Evolutionary conservation across 495 filamentous ascomycete genomes (phyloP).

Genomic region (Daldinia bambusicola): DNA sequence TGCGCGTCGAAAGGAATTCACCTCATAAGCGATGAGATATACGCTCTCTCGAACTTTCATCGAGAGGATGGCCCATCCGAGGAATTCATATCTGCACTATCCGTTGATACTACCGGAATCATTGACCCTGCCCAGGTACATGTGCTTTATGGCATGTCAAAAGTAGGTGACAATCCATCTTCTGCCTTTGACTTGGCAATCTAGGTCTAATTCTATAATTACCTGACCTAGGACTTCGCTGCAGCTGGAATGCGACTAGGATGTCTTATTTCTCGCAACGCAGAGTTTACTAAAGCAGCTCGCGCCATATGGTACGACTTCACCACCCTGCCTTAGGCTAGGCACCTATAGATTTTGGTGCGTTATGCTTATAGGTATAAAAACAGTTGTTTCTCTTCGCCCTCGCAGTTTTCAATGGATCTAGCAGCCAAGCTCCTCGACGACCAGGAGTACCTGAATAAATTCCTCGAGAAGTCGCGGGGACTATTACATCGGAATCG

Average conservation of each 20-base stretch:
- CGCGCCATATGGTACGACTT: slow-evolving; percentile 42
- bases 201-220: background rate
- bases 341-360: background rate
- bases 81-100: slow-evolving; percentile 64
- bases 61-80: slow-evolving; percentile 48
- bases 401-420: slow-evolving; percentile 58
- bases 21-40: slow-evolving; percentile 72
- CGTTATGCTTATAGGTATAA: background rate
- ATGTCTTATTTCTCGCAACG: slow-evolving; percentile 62
- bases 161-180: slow-evolving; percentile 43
- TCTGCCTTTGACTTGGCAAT: background rate
- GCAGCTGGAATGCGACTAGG: slow-evolving; percentile 67
- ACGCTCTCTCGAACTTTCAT: slow-evolving; percentile 65
- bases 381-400: slow-evolving; percentile 55
- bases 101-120: slow-evolving; percentile 58
- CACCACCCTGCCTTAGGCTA: background rate
- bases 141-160: slow-evolving; percentile 69
- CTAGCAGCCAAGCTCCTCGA: slow-evolving; percentile 60
- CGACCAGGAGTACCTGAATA: slow-evolving; percentile 57
- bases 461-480: slow-evolving; percentile 57
- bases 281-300: slow-evolving; percentile 54
- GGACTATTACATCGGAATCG: slow-evolving; percentile 53
- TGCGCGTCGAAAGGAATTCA: slow-evolving; percentile 67
- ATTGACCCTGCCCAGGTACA: slow-evolving; percentile 66
- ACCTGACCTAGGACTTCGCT: slow-evolving; percentile 61